Percentiles rank a stretch among this genome's conserved stretches.
Conservation (phyloP, 139 green algal species). For the Penium margaritaceum region DNA sequence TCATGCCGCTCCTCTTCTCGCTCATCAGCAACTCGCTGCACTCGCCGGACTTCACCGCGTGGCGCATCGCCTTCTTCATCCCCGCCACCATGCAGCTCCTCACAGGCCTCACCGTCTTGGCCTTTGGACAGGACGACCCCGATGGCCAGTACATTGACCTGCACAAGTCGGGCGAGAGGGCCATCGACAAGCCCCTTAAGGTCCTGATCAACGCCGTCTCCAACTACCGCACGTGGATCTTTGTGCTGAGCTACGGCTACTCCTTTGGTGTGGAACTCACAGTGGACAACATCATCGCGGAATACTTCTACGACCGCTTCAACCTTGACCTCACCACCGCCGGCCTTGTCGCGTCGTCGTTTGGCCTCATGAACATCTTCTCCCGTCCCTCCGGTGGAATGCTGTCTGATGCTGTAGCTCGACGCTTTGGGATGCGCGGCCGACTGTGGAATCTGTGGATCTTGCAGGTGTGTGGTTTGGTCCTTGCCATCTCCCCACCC, state of each 20-base stretch:
- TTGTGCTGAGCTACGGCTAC: slow-evolving; percentile 63
- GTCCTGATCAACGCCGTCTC: slow-evolving; percentile 52
- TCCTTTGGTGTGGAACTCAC: slow-evolving; percentile 75
- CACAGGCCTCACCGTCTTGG: slow-evolving; percentile 49
- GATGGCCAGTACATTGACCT: slow-evolving; percentile 73
- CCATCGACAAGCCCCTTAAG: slow-evolving; percentile 14
- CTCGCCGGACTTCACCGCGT: slow-evolving; percentile 58
- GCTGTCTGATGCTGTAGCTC: slow-evolving; percentile 54
- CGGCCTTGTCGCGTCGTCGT: slow-evolving; percentile 16
- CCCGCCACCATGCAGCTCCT: slow-evolving; percentile 63
- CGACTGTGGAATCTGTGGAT: slow-evolving; percentile 67
- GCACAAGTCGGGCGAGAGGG: slow-evolving; percentile 53
- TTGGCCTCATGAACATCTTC: slow-evolving; percentile 83
- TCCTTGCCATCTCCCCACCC: too few species aligned
- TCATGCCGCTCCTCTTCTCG: slow-evolving; percentile 80
- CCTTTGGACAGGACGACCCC: slow-evolving; percentile 64
- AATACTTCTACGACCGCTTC: slow-evolving; percentile 69
- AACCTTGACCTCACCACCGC: slow-evolving; percentile 54
- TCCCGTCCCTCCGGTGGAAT: slow-evolving; percentile 66
- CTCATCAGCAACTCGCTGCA: slow-evolving; percentile 45
- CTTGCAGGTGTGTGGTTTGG: slow-evolving; percentile 32
- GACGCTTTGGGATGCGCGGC: slow-evolving; percentile 63
- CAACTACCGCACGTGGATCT: slow-evolving; percentile 67
- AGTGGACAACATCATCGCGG: slow-evolving; percentile 66
- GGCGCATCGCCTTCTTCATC: slow-evolving; percentile 82